These are phyloP conservation scores for Vaccinium corymbosum DNA, from an alignment of 148 eudicot genomes.

Conservation along the genomic window DNA sequence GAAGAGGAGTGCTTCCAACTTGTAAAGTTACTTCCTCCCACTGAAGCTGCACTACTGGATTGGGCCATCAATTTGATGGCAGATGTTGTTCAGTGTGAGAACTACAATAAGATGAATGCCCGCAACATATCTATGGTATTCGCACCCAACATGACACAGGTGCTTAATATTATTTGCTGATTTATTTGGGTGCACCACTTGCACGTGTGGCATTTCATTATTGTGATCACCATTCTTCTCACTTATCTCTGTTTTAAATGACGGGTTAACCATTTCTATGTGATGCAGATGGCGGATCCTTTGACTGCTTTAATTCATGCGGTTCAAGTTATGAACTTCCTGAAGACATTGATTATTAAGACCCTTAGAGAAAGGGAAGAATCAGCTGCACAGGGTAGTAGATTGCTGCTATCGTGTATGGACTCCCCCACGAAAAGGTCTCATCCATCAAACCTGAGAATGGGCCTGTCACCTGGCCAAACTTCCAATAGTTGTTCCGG, in stretches of 20 bases:
- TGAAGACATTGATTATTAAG: slow-evolving; percentile 62
- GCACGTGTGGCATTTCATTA: background rate
- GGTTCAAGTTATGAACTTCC: slow-evolving; percentile 92
- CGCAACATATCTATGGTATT: slow-evolving; percentile 91
- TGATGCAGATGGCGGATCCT: slow-evolving; percentile 89
- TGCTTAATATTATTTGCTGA: slow-evolving; percentile 11
- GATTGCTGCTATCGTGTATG: slow-evolving; percentile 12
- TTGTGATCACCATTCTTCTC: background rate
- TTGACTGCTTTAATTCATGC: slow-evolving; percentile 89
- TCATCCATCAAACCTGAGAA: slow-evolving; percentile 20
- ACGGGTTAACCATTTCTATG: background rate
- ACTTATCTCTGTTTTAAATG: background rate
- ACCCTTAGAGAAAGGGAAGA: slow-evolving; percentile 54
- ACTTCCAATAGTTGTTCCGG: slow-evolving; percentile 8
- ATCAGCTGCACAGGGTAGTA: slow-evolving; percentile 16
- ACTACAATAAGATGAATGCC: slow-evolving; percentile 85
- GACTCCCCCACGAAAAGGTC: slow-evolving; percentile 14
- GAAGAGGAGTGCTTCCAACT: slow-evolving; percentile 67
- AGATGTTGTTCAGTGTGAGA: slow-evolving; percentile 66
- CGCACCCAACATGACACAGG: slow-evolving; percentile 99
- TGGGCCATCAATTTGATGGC: slow-evolving; percentile 95
- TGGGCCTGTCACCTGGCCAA: slow-evolving; percentile 15
- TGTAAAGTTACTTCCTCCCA: slow-evolving; percentile 60
- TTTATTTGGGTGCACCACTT: background rate
- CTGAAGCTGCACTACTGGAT: slow-evolving; percentile 76